A percentile compares a stretch with the other conserved stretches of the same genome.
Conservation (phyloP, 1,284 basidiomycete genomes). For the Irpex rosettiformis region DNA sequence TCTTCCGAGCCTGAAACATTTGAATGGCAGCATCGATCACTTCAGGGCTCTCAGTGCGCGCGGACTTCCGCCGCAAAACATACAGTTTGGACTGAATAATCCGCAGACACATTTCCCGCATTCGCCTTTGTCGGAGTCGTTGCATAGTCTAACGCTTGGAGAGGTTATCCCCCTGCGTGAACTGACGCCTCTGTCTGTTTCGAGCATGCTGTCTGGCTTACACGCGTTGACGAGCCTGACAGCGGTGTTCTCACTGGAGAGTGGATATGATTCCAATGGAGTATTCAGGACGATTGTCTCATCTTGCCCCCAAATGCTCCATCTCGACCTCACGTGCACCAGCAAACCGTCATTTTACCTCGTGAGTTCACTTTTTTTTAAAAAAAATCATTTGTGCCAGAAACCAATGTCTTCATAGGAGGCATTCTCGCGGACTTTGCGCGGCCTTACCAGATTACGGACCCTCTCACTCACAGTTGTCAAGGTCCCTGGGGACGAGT, state of each 20-base stretch:
- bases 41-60: conserved; percentile 38
- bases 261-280: conserved; percentile 68
- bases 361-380: conserved; percentile 35
- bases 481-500: conserved; percentile 59
- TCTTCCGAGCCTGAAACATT: conserved; percentile 49
- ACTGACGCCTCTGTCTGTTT: conserved; percentile 55
- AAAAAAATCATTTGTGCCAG: no score
- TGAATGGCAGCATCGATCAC: conserved; percentile 60
- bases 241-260: conserved; percentile 63
- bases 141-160: conserved; percentile 50
- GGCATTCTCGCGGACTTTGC: conserved; percentile 35
- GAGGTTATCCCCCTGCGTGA: conserved; percentile 66
- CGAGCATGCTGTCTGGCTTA: conserved; percentile 50
- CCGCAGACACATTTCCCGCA: conserved; percentile 24
- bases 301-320: conserved; percentile 57
- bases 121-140: conserved; percentile 33
- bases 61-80: conserved; percentile 5
- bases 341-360: conserved; percentile 68
- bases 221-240: conserved; percentile 53
- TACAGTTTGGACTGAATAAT: conserved; percentile 11
- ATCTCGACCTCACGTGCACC: conserved; percentile 62
- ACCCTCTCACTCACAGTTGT: conserved; percentile 60
- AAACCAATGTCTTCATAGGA: conserved; percentile 25
- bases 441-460: conserved; percentile 56
- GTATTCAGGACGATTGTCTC: conserved; percentile 60